A percentile compares a stretch with the other conserved stretches of the same genome.
Evolutionary conservation across 345 rosid genomes (phyloP).

Genomic region (Durio zibethinus): DNA sequence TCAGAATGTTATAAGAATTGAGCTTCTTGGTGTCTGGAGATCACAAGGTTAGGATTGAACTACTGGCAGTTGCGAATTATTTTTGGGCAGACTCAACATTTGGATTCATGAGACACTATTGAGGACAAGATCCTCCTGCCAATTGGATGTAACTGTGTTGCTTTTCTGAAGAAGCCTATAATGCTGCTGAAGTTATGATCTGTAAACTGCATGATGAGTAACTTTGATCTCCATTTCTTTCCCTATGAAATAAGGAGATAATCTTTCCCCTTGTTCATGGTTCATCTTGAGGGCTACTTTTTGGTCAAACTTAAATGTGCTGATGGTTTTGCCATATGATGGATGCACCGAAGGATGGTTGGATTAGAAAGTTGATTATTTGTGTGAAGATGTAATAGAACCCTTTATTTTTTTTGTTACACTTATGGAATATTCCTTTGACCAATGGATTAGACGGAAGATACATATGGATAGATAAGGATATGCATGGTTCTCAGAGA

Average conservation of each 20-base stretch:
- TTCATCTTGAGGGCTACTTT: not conserved
- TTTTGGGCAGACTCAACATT: not conserved
- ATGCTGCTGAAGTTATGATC: not conserved
- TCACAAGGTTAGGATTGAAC: not conserved
- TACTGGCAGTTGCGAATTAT: not conserved
- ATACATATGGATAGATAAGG: not conserved
- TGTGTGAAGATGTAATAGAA: not conserved
- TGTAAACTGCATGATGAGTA: not conserved
- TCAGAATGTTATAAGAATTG: not conserved
- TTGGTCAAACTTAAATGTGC: not conserved
- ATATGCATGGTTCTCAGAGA: not conserved
- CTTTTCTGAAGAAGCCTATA: not conserved
- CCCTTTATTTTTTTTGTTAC: not conserved
- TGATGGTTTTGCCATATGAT: not conserved
- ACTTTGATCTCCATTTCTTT: not conserved
- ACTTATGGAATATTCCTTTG: not conserved
- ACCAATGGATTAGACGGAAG: not conserved
- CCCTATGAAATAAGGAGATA: not conserved
- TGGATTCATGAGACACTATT: not conserved
- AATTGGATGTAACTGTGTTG: not conserved
- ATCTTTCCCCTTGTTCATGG: not conserved
- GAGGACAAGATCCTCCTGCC: not conserved
- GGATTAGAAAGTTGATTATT: not conserved
- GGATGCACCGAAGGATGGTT: not conserved
- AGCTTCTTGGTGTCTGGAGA: slow-evolving; percentile 9